Evolutionary conservation across 2,329 filamentous ascomycete species (phyloP).

Genomic region (Sporothrix dimorphospora): DNA sequence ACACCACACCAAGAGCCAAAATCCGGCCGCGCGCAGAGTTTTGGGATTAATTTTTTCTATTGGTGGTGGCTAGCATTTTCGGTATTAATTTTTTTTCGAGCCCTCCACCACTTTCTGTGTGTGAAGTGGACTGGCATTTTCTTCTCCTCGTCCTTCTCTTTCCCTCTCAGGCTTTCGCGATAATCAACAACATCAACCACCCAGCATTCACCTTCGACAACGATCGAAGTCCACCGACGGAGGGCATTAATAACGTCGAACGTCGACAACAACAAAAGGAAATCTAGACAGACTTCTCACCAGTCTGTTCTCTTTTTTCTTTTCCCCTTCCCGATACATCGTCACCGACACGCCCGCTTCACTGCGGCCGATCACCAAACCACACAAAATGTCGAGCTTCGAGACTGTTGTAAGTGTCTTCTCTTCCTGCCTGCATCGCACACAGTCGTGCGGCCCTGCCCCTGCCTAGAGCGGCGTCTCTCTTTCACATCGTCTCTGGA

Average conservation of each 20-base stretch:
- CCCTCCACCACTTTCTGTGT: conserved; percentile 24
- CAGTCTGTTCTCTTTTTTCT: conserved; percentile 30
- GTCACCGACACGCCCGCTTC: conserved; percentile 31
- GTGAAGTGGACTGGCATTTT: conserved; percentile 21
- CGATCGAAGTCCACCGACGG: conserved; percentile 29
- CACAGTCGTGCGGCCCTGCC: neutral
- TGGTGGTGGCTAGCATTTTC: conserved; percentile 25
- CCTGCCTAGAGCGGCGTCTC: neutral
- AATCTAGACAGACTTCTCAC: conserved; percentile 23
- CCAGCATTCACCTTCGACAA: conserved; percentile 26
- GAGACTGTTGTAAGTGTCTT: conserved; percentile 68
- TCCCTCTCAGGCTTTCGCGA: conserved; percentile 31
- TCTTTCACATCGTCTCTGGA: neutral
- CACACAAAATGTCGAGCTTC: conserved; percentile 66
- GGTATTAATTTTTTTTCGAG: conserved; percentile 31
- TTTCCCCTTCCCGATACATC: conserved; percentile 21
- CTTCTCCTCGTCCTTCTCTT: conserved; percentile 21
- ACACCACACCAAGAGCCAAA: conserved; percentile 27
- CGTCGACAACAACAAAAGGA: conserved; percentile 29
- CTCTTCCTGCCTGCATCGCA: conserved; percentile 25
- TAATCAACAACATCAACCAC: conserved; percentile 28
- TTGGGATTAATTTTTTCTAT: conserved; percentile 21
- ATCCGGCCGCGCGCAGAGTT: conserved; percentile 22
- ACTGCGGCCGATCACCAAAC: conserved; percentile 31
- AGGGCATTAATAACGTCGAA: conserved; percentile 27